Evolutionary conservation across 2,329 filamentous ascomycete genomes (phyloP).

Genomic region (Exophiala sp.): DNA sequence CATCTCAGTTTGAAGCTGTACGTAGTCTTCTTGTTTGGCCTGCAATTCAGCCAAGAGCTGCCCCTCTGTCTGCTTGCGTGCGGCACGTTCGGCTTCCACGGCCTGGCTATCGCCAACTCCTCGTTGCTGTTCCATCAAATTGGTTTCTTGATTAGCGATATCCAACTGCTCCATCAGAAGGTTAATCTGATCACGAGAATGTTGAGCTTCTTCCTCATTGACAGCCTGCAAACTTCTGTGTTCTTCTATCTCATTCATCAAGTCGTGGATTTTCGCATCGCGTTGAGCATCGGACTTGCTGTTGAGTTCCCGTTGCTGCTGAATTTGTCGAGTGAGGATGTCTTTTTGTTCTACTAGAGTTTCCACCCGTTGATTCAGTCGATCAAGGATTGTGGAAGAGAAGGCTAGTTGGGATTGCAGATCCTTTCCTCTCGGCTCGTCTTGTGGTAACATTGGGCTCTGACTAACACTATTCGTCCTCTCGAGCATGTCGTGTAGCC

Average conservation of each 20-base stretch:
- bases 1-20: slow-evolving; percentile 29
- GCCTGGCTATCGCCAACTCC: slow-evolving; percentile 32
- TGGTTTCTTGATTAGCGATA: slow-evolving; percentile 36
- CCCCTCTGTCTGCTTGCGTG: slow-evolving; percentile 22
- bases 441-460: slow-evolving; percentile 54
- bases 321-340: slow-evolving; percentile 85
- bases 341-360: slow-evolving; percentile 81
- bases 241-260: slow-evolving; percentile 51
- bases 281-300: slow-evolving; percentile 70
- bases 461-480: slow-evolving; percentile 42
- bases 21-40: slow-evolving; percentile 31
- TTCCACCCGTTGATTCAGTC: slow-evolving; percentile 72
- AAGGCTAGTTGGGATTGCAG: slow-evolving; percentile 68
- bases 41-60: slow-evolving; percentile 21
- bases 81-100: slow-evolving; percentile 17
- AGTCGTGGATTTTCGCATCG: slow-evolving; percentile 45
- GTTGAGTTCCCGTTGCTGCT: slow-evolving; percentile 91
- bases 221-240: slow-evolving; percentile 62
- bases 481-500: slow-evolving; percentile 58
- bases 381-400: slow-evolving; percentile 75
- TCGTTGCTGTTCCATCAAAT: slow-evolving; percentile 34
- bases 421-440: slow-evolving; percentile 54
- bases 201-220: slow-evolving; percentile 45
- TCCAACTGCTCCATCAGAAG: slow-evolving; percentile 45
- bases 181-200: slow-evolving; percentile 39